These are phyloP conservation scores for Salix koriyanagi DNA, from an alignment of 345 rosid genomes.

Conservation along the genomic window DNA sequence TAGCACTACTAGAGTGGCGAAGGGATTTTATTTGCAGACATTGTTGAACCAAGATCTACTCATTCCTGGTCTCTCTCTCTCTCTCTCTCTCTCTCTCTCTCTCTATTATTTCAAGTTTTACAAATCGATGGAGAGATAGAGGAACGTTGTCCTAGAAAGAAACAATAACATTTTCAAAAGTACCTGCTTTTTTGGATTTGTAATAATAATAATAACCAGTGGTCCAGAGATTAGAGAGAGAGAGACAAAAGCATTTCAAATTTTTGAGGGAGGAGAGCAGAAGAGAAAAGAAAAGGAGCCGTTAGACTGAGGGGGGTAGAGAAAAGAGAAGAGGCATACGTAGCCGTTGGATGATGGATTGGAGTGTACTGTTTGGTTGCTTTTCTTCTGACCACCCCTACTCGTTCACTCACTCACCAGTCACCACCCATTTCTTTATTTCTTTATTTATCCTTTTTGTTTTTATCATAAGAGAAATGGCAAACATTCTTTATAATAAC, in stretches of 20 bases:
- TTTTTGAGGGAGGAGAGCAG: slow-evolving; percentile 7
- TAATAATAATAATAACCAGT: background rate
- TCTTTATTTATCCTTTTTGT: background rate
- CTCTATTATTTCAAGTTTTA: background rate
- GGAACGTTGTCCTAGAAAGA: slow-evolving; percentile 20
- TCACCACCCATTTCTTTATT: background rate
- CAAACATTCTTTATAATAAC: background rate
- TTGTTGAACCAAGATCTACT: too few species aligned
- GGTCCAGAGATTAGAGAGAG: background rate
- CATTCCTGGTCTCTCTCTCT: background rate
- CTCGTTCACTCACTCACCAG: too few species aligned
- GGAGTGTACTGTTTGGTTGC: too few species aligned
- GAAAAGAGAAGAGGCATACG: too few species aligned
- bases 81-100: background rate
- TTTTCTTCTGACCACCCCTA: too few species aligned
- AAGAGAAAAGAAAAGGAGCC: too few species aligned
- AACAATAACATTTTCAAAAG: slow-evolving; percentile 24
- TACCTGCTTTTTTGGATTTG: background rate
- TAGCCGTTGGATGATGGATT: too few species aligned
- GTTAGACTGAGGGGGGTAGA: too few species aligned
- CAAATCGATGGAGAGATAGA: background rate
- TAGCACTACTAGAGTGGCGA: too few species aligned
- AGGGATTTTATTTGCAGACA: background rate
- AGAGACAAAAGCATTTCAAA: slow-evolving; percentile 12
- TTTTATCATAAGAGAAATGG: too few species aligned